Evolutionary conservation across 306 rosid species (phyloP).

Genomic region (Dryas alaskensis): DNA sequence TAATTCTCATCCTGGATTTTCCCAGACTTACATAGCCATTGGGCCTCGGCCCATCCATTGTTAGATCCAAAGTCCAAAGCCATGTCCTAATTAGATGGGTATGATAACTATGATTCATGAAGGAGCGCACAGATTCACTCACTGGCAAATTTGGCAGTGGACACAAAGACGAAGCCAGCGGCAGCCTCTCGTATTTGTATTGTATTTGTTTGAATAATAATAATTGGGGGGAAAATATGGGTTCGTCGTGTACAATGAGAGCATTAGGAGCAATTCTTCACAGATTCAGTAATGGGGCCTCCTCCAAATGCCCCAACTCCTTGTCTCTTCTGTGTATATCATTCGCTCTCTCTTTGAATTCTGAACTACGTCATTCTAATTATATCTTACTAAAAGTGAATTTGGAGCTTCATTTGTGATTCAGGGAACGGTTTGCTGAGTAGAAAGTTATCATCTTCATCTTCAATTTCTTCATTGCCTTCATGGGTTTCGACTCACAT

Average conservation of each 20-base stretch:
- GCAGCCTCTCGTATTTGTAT: neutral
- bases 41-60: neutral
- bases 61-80: neutral
- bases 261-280: conserved; percentile 44
- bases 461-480: conserved; percentile 25
- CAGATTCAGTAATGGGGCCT: conserved; percentile 34
- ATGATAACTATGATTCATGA: neutral
- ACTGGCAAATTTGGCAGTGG: neutral
- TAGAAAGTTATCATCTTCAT: conserved; percentile 33
- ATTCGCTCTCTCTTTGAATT: conserved; percentile 4
- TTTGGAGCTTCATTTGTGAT: conserved; percentile 18
- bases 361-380: neutral
- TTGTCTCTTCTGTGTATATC: conserved; percentile 36
- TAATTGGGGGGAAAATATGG: conserved; percentile 14
- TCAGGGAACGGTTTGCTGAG: conserved; percentile 48
- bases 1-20: too few relatives aligned
- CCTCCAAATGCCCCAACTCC: conserved; percentile 36
- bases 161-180: neutral
- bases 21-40: neutral
- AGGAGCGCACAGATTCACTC: neutral
- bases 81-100: neutral
- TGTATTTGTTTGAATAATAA: too few relatives aligned
- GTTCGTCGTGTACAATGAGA: conserved; percentile 38
- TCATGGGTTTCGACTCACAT: conserved; percentile 21
- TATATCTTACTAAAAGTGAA: conserved; percentile 15